Conservation (phyloP, 805 yeast species). For the Zygotorulaspora florentina region DNA sequence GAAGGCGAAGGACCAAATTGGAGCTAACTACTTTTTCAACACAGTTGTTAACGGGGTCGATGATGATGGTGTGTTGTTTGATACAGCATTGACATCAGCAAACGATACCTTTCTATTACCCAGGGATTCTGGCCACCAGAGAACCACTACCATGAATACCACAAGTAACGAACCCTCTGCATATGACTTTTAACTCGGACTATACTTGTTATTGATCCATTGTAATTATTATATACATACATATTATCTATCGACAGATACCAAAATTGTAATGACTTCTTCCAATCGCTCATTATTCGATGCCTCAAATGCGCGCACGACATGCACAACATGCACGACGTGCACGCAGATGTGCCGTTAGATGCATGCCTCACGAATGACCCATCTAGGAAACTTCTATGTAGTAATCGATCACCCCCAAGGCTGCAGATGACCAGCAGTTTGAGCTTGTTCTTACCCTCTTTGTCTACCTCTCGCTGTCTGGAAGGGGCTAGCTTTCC, state of each 20-base stretch:
- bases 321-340: neutral
- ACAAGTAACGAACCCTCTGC: neutral
- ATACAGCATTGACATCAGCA: neutral
- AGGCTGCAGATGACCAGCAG: neutral
- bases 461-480: neutral
- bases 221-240: neutral
- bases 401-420: neutral
- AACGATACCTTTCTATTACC: neutral
- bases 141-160: neutral
- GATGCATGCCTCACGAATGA: too few species aligned
- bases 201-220: neutral
- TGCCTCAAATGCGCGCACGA: neutral
- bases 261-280: too few species aligned
- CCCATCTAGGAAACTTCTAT: neutral
- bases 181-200: neutral
- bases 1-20: neutral
- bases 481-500: neutral
- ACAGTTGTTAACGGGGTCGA: slow-evolving; percentile 6
- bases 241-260: neutral
- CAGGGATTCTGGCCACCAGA: neutral
- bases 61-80: slow-evolving; percentile 8
- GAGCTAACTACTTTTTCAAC: slow-evolving; percentile 2
- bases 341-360: too few species aligned
- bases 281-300: neutral
- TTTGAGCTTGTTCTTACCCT: too few species aligned